These are phyloP conservation scores for Fraxinus dipetala DNA, from an alignment of 305 asterid species.

Conservation along the genomic window DNA sequence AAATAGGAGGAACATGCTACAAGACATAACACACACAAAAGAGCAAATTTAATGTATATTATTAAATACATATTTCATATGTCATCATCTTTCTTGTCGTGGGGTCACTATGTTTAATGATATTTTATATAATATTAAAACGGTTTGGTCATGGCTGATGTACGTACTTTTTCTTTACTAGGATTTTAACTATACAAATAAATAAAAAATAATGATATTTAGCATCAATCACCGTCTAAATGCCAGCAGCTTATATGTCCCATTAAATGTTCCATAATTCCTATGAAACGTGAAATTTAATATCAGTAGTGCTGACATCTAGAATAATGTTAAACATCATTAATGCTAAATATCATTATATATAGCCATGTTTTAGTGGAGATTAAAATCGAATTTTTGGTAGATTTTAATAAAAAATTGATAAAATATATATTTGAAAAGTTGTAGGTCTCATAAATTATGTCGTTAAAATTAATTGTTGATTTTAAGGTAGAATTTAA, in stretches of 20 bases:
- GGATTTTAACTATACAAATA: neutral
- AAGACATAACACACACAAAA: slow-evolving; percentile 32
- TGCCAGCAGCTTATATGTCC: neutral
- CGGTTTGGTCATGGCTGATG: slow-evolving; percentile 22
- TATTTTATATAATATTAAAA: neutral
- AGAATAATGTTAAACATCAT: no score
- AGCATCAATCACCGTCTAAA: no score
- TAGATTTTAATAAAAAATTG: neutral
- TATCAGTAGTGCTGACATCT: neutral
- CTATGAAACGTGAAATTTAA: no score
- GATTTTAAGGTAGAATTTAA: neutral
- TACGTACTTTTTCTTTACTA: neutral
- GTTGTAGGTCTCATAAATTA: neutral
- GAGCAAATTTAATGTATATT: slow-evolving; percentile 24
- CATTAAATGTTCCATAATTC: no score
- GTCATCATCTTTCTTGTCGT: neutral
- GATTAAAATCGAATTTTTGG: neutral
- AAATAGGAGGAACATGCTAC: slow-evolving; percentile 30
- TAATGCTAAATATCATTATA: neutral
- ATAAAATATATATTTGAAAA: no score
- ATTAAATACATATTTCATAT: slow-evolving; percentile 1
- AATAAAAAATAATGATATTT: neutral
- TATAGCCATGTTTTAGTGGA: neutral
- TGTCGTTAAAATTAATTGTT: no score
- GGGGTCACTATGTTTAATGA: slow-evolving; percentile 8